These are phyloP conservation scores for Fistulinella staudtii DNA, from an alignment of 1,284 basidiomycete species.

Conservation along the genomic window DNA sequence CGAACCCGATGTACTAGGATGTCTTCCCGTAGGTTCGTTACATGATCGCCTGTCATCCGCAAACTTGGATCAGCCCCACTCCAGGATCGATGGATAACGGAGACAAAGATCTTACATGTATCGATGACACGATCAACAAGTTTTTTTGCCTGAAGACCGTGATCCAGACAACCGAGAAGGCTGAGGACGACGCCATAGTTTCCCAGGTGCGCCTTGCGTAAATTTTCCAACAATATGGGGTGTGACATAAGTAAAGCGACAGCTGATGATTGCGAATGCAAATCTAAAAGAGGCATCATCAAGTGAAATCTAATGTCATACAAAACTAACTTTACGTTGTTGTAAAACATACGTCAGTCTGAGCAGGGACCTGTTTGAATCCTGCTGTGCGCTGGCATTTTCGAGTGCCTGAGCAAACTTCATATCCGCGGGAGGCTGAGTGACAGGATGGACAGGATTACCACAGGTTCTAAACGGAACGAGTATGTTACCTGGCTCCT, in stretches of 20 bases:
- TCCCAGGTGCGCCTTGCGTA: constrained; percentile 84
- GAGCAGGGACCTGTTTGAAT: constrained; percentile 77
- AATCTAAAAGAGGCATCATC: constrained; percentile 36
- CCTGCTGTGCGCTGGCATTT: constrained; percentile 81
- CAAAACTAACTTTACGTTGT: constrained; percentile 47
- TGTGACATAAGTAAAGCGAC: constrained; percentile 81
- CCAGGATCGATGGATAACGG: not conserved
- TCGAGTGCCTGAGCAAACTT: constrained; percentile 62
- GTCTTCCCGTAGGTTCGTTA: constrained; percentile 87
- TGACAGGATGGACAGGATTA: not conserved
- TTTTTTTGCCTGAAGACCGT: constrained; percentile 77
- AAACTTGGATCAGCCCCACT: constrained; percentile 11
- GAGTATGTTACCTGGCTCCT: constrained; percentile 27
- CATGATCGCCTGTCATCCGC: constrained; percentile 63
- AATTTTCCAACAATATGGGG: constrained; percentile 75
- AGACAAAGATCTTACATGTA: constrained; percentile 56
- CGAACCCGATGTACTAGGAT: constrained; percentile 80
- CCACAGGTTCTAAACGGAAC: not conserved
- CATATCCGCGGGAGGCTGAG: constrained; percentile 47
- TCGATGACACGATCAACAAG: constrained; percentile 89
- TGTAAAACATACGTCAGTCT: constrained; percentile 84
- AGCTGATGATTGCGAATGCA: constrained; percentile 72
- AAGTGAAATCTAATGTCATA: constrained; percentile 1
- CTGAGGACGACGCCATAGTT: constrained; percentile 89
- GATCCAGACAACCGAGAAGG: constrained; percentile 84